Conservation (phyloP, 345 rosid species). For the Ceriops decandra region DNA sequence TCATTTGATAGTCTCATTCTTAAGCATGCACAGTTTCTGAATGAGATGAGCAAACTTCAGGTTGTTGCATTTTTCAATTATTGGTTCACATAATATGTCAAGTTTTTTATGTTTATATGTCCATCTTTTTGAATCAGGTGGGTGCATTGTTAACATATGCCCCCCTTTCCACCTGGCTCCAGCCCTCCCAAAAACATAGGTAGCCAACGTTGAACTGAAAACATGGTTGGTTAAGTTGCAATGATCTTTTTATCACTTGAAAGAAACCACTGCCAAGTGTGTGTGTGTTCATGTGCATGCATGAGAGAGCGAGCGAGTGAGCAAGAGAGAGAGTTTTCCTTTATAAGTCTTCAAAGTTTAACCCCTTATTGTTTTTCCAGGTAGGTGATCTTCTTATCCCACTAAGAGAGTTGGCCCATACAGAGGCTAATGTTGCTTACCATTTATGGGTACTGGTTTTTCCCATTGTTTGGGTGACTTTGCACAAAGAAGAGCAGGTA, state of each 20-base stretch:
- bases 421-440: slow-evolving; percentile 92
- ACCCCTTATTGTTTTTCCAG: slow-evolving; percentile 29
- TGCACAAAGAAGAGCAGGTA: slow-evolving; percentile 84
- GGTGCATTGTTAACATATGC: no score
- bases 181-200: no score
- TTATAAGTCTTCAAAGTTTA: not conserved
- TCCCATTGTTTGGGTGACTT: slow-evolving; percentile 96
- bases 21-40: slow-evolving; percentile 88
- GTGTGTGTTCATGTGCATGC: no score
- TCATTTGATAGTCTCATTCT: slow-evolving; percentile 75
- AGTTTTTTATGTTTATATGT: no score
- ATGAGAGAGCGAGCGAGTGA: not conserved
- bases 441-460: slow-evolving; percentile 98
- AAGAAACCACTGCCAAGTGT: no score
- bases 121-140: no score
- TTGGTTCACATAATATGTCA: no score
- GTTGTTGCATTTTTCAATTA: slow-evolving; percentile 29
- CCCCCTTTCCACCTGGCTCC: no score
- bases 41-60: slow-evolving; percentile 87
- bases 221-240: no score
- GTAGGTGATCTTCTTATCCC: slow-evolving; percentile 89
- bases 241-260: no score
- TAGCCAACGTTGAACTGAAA: no score
- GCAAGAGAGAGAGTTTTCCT: not conserved
- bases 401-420: slow-evolving; percentile 90